phyloP scores from a whole-genome alignment of 2,329 filamentous ascomycete genomes.

The Fusarium circinatum region DNA sequence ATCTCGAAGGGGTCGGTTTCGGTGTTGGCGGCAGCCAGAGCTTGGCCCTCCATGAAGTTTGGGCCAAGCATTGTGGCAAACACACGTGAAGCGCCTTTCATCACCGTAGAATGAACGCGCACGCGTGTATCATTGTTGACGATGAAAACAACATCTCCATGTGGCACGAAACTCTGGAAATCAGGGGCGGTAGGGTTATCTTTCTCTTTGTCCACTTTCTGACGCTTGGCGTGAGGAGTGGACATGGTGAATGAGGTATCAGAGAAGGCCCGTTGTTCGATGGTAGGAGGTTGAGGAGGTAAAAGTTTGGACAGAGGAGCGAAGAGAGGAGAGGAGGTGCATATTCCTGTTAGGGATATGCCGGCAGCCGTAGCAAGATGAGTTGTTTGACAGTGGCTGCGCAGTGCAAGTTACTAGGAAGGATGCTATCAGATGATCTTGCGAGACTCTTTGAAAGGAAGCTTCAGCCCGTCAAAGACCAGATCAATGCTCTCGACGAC shows the following conservation, averaged over 20 bases:
- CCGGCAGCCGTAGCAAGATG: not conserved
- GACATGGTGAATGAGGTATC: not conserved
- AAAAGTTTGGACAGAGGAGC: not conserved
- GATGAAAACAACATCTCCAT: slow-evolving; percentile 1
- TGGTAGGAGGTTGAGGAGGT: not conserved
- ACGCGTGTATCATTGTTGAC: not conserved
- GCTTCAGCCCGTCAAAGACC: not conserved
- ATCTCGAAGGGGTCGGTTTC: not conserved
- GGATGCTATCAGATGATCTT: not conserved
- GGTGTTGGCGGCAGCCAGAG: not conserved
- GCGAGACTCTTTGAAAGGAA: not conserved
- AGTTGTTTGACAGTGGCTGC: not conserved
- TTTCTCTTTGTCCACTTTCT: not conserved
- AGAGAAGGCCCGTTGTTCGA: no score
- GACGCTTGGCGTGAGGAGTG: not conserved
- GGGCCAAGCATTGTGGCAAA: slow-evolving; percentile 3
- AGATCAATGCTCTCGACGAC: not conserved
- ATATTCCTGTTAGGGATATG: not conserved
- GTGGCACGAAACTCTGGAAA: not conserved
- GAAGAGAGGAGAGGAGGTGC: not conserved
- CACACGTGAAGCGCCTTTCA: not conserved
- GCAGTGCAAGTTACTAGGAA: not conserved
- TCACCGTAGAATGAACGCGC: not conserved
- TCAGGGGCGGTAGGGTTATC: no score
- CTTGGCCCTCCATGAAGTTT: slow-evolving; percentile 3